A percentile compares a stretch with the other conserved stretches of the same genome.
phyloP scores from a whole-genome alignment of 768 basidiomycete genomes.

The Tremella fuciformis region DNA sequence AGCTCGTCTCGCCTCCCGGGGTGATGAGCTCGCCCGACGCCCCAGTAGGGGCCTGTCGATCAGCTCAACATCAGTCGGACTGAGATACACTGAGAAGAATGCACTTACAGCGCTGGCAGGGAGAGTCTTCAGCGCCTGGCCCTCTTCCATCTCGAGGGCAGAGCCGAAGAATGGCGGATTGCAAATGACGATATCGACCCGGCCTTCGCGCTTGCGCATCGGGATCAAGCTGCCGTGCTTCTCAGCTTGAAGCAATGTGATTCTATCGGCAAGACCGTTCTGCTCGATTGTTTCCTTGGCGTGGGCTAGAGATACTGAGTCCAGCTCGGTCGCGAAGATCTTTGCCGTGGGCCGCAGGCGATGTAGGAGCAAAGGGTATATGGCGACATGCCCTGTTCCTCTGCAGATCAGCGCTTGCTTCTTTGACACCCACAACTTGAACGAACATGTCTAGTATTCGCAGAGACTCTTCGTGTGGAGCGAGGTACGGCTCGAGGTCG shows the following conservation, averaged over 20 bases:
- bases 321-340: constrained; percentile 62
- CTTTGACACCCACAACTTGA: not conserved
- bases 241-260: constrained; percentile 55
- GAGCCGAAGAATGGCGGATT: constrained; percentile 95
- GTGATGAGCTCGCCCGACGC: constrained; percentile 85
- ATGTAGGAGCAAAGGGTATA: constrained; percentile 70
- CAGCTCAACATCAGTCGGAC: not conserved
- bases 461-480: constrained; percentile 34
- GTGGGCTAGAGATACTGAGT: constrained; percentile 60
- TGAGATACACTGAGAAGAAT: not conserved
- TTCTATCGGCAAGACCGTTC: constrained; percentile 60
- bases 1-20: constrained; percentile 75
- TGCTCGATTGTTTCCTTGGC: constrained; percentile 61
- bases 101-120: constrained; percentile 67
- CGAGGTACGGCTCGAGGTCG: constrained; percentile 51
- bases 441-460: constrained; percentile 64
- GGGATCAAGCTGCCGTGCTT: constrained; percentile 8
- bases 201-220: constrained; percentile 48
- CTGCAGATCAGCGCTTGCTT: constrained; percentile 54
- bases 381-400: constrained; percentile 85
- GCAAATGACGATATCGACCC: constrained; percentile 80
- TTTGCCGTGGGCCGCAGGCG: constrained; percentile 21
- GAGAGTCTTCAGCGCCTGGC: constrained; percentile 63
- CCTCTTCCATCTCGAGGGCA: constrained; percentile 62
- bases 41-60: constrained; percentile 73